Base-by-base conservation (phyloP, 768 basidiomycete species). In the Lyophyllum decastes region DNA sequence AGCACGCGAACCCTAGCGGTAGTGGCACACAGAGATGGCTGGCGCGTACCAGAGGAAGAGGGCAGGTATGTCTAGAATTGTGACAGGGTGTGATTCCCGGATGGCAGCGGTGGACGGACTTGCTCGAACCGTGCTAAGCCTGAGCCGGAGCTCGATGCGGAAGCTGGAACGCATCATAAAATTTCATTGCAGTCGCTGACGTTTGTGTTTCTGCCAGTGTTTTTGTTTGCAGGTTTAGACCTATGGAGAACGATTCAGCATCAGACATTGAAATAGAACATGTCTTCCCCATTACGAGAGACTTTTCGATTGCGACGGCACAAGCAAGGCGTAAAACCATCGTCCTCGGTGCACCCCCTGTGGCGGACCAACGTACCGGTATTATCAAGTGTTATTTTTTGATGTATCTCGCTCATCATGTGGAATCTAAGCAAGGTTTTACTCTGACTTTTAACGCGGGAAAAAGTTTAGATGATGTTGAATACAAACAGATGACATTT, bases 241-340 rank as follows among this genome's bases (percentile, higher is more conserved):
- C 67, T 49, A n/a, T 64, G 30, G 54, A 51, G 9, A 58, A 64
- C 58, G 72, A 62, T 19, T 52, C 56, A 14, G 50, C 64, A 26
- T 71, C 73, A 19, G 74, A 73, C 24, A 72, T 82, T 35, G 71
- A 78, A 19, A 71, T 85, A 9, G 74, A 84, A 56, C 78, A 76
- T 49, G 74, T 81, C 2, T 78, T 83, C n/a, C 86, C 87, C 2
- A 81, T 91, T 30, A 78, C 81, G 52, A 78, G 76, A 10, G 70
- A 75, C 33, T 83, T 89, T 63, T 71, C 77, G 4, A 76, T 89
- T 38, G 68, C 74, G 9, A 83, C 89, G 71, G 79, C 85, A 1
- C 88, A 90, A 65, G 74, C 79, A 40, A 75, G 72, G 26, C 73
- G 73, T 12, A 64, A 62, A 40, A 76, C 78, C 0, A 55, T 76